Evolutionary conservation across 352 stramenopile species (phyloP).

Genomic region (Globisporangium cederbergense): DNA sequence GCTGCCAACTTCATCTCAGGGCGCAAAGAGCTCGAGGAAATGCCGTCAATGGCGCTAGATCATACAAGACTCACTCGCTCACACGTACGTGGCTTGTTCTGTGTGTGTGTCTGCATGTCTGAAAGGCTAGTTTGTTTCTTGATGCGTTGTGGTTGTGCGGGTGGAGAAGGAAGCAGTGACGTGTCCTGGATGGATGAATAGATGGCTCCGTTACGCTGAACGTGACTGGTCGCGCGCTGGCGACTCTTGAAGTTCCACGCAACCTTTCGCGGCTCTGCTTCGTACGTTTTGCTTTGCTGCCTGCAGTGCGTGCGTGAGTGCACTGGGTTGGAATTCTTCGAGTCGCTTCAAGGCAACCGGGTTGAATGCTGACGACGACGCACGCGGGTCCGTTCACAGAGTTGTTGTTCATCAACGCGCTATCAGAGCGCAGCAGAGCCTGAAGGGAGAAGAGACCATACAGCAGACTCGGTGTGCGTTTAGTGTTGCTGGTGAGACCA

Average conservation of each 20-base stretch:
- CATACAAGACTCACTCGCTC: background rate
- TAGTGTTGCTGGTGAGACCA: background rate
- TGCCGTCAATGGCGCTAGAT: background rate
- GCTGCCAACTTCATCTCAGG: background rate
- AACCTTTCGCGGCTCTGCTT: conserved; percentile 4
- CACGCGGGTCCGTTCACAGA: background rate
- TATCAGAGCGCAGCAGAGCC: background rate
- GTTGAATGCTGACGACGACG: background rate
- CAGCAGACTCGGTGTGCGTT: background rate
- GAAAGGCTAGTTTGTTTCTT: background rate
- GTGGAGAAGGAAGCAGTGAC: background rate
- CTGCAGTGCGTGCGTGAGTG: too few relatives aligned
- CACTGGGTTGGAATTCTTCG: conserved; percentile 1
- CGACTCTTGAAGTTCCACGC: conserved; percentile 11
- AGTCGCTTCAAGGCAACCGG: conserved; percentile 4
- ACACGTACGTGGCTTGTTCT: background rate
- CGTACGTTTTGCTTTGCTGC: conserved; percentile 3
- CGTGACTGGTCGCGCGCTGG: conserved; percentile 1
- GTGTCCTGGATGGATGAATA: background rate
- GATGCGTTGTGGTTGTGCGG: background rate
- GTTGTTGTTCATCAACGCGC: background rate
- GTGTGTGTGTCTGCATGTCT: background rate
- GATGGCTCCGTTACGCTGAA: background rate
- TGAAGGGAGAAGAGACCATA: background rate
- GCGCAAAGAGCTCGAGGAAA: background rate